Evolutionary conservation across 2,329 filamentous ascomycete genomes (phyloP).

Genomic region (Colletotrichum lupini): DNA sequence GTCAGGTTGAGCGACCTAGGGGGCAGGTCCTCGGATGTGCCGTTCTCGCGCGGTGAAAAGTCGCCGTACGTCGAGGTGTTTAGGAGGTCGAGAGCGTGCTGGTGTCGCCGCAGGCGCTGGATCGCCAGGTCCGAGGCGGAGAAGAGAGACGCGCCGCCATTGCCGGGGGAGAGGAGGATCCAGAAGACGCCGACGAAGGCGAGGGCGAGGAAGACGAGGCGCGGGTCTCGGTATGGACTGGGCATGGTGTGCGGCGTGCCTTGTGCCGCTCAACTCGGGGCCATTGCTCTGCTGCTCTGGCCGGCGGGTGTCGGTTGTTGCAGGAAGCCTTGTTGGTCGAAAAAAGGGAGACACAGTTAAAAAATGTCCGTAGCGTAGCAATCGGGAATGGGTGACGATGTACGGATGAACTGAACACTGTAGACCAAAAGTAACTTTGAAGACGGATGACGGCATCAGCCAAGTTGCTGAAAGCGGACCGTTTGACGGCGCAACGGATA

Average conservation of each 20-base stretch:
- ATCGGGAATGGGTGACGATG: neutral
- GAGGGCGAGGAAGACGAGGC: conserved; percentile 50
- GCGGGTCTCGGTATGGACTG: conserved; percentile 43
- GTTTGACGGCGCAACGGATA: conserved; percentile 7
- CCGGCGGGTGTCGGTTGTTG: neutral
- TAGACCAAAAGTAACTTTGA: neutral
- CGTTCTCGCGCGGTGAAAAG: conserved; percentile 58
- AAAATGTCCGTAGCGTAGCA: neutral
- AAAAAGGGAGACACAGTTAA: too few species aligned
- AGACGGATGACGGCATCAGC: conserved; percentile 23
- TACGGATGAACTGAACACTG: neutral
- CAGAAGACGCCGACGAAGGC: conserved; percentile 57
- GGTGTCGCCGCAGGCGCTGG: conserved; percentile 62
- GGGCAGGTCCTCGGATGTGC: conserved; percentile 28
- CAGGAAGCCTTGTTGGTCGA: neutral
- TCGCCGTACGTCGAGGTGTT: conserved; percentile 70
- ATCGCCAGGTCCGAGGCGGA: conserved; percentile 43
- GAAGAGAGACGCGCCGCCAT: conserved; percentile 47
- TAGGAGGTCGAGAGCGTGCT: conserved; percentile 62
- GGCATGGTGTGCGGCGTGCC: conserved; percentile 53
- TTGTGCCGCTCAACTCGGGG: conserved; percentile 22
- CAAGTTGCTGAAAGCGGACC: conserved; percentile 11
- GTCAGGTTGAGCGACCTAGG: conserved; percentile 74
- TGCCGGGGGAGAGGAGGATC: conserved; percentile 49
- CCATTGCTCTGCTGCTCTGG: conserved; percentile 19